These are phyloP conservation scores for Mycena galopus DNA, from an alignment of 768 basidiomycete genomes.

Conservation along the genomic window DNA sequence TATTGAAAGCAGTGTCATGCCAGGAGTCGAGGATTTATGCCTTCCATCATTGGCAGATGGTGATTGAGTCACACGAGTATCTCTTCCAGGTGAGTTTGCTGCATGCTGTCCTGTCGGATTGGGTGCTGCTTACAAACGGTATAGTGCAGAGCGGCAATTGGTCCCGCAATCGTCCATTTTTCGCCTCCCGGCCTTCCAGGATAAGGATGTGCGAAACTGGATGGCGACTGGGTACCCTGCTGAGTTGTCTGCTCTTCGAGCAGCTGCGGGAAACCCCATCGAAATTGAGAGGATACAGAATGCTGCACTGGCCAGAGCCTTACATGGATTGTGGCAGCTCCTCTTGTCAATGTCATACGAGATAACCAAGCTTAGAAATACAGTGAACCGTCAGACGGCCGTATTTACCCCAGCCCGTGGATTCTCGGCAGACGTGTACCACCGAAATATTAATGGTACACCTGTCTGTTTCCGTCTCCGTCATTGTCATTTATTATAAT, in stretches of 20 bases:
- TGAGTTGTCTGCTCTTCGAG: constrained; percentile 10
- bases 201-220: constrained; percentile 28
- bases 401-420: not conserved
- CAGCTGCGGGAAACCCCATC: not conserved
- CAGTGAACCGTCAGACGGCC: not conserved
- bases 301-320: not conserved
- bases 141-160: constrained; percentile 11
- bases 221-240: constrained; percentile 22
- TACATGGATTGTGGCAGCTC: not conserved
- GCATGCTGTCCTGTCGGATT: not conserved
- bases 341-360: not conserved
- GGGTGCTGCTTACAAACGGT: not conserved
- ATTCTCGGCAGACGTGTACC: not conserved
- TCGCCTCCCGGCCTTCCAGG: constrained; percentile 27
- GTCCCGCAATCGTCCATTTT: constrained; percentile 28
- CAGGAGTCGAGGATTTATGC: constrained; percentile 38
- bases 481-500: not conserved
- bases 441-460: not conserved
- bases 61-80: constrained; percentile 27
- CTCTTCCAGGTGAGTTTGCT: too few relatives aligned
- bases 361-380: not conserved
- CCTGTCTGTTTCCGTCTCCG: not conserved
- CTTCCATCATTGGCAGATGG: constrained; percentile 43
- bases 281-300: constrained; percentile 10
- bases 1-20: not conserved